Percentiles rank a stretch among this genome's conserved stretches.
Evolutionary conservation across 768 basidiomycete genomes (phyloP).

Genomic region (Boletus rex-veris): DNA sequence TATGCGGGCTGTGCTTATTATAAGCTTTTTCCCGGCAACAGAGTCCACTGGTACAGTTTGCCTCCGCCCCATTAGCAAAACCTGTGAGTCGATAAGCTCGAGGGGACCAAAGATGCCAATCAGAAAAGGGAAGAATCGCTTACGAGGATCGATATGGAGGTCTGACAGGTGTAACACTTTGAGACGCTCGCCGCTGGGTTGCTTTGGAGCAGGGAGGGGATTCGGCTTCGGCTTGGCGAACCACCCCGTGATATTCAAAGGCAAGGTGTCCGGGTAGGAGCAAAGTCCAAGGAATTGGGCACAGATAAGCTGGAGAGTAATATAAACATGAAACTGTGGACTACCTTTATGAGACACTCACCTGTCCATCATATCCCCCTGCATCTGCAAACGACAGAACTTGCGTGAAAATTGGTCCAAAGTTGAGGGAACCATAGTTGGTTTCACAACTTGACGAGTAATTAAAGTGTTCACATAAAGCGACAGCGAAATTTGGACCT

Average conservation of each 20-base stretch:
- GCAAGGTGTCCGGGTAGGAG: conserved; percentile 51
- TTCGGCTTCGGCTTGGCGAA: conserved; percentile 76
- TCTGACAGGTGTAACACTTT: conserved; percentile 79
- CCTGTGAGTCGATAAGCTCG: conserved; percentile 37
- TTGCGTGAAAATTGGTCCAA: conserved; percentile 66
- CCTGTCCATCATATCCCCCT: conserved; percentile 72
- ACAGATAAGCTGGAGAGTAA: conserved; percentile 48
- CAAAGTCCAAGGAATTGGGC: conserved; percentile 57
- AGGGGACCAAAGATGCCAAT: neutral
- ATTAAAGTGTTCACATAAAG: conserved; percentile 58
- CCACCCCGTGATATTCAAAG: conserved; percentile 64
- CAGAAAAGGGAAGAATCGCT: conserved; percentile 10
- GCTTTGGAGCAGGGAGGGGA: conserved; percentile 55
- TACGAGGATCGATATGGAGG: conserved; percentile 72
- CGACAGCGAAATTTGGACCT: conserved; percentile 53
- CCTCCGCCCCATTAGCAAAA: conserved; percentile 66
- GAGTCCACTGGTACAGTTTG: conserved; percentile 62
- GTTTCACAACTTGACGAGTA: conserved; percentile 49
- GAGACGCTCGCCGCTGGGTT: conserved; percentile 59
- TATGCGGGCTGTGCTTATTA: conserved; percentile 49
- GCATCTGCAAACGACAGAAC: conserved; percentile 69
- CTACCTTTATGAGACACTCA: conserved; percentile 18
- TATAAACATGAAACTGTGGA: neutral
- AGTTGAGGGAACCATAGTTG: conserved; percentile 42
- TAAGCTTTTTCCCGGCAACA: conserved; percentile 61